phyloP scores from a whole-genome alignment of 805 yeast genomes.

The Kazachstania taianensis region DNA sequence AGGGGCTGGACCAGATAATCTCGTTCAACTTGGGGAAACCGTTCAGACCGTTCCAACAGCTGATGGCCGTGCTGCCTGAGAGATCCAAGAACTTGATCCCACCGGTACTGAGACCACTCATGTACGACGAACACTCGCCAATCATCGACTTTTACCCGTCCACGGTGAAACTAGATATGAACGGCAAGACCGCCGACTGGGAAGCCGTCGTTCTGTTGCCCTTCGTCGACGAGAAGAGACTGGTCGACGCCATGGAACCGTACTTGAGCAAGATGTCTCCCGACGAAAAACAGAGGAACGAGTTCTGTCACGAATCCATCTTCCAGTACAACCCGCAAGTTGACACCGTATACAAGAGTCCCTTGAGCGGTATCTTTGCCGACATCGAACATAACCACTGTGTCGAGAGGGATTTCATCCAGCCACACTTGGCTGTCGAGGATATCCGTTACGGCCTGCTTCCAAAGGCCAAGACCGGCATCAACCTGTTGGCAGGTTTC shows the following conservation, averaged over 20 bases:
- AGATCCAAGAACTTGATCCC: constrained; percentile 80
- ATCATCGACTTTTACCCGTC: constrained; percentile 84
- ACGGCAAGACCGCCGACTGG: constrained; percentile 95
- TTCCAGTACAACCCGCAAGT: constrained; percentile 72
- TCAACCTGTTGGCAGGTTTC: constrained; percentile 76
- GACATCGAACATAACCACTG: constrained; percentile 78
- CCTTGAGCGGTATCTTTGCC: constrained; percentile 64
- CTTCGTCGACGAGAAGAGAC: constrained; percentile 77
- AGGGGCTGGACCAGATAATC: constrained; percentile 58
- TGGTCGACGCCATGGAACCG: constrained; percentile 64
- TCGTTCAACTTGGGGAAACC: constrained; percentile 65
- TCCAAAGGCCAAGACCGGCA: constrained; percentile 59
- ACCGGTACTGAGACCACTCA: constrained; percentile 59
- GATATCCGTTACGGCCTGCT: constrained; percentile 46
- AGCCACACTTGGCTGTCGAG: constrained; percentile 38
- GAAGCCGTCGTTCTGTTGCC: constrained; percentile 91
- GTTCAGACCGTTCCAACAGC: constrained; percentile 86
- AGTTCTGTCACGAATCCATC: constrained; percentile 57
- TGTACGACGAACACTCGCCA: constrained; percentile 81
- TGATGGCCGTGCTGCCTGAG: constrained; percentile 95
- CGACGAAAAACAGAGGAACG: constrained; percentile 66
- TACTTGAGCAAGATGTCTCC: constrained; percentile 49
- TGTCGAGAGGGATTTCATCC: constrained; percentile 44
- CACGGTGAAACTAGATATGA: constrained; percentile 78
- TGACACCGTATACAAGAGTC: constrained; percentile 56